These are phyloP conservation scores for Zizania palustris DNA, from an alignment of 202 grass and related monocot genomes.

Conservation along the genomic window DNA sequence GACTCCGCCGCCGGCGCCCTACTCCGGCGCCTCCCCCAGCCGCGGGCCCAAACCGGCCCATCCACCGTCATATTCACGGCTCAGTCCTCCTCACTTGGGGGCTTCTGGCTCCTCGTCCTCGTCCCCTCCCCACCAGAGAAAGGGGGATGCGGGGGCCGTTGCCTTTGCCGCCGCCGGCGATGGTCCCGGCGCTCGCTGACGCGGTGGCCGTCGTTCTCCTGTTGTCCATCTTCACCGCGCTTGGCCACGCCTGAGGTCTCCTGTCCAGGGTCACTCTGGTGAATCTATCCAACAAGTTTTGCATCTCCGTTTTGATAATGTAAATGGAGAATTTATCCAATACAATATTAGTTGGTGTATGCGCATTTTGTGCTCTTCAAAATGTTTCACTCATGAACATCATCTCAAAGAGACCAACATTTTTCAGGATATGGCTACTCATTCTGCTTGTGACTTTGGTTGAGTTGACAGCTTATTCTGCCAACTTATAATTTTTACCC, in stretches of 20 bases:
- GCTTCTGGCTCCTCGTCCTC: conserved; percentile 11
- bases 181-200: conserved; percentile 32
- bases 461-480: neutral
- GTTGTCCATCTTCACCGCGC: conserved; percentile 54
- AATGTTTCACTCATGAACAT: neutral
- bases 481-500: neutral
- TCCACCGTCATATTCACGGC: neutral
- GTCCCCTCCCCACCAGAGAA: conserved; percentile 13
- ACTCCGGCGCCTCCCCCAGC: too few relatives aligned
- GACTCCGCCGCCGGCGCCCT: too few relatives aligned
- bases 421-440: conserved; percentile 93
- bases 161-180: conserved; percentile 45
- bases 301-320: conserved; percentile 93
- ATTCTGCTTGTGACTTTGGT: conserved; percentile 80
- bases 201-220: conserved; percentile 57
- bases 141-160: conserved; percentile 48
- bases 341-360: conserved; percentile 11
- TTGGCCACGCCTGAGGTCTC: conserved; percentile 61
- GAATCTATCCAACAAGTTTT: conserved; percentile 51
- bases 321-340: conserved; percentile 27
- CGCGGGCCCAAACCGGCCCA: neutral
- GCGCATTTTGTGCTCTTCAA: conserved; percentile 1
- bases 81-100: neutral
- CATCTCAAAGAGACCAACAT: conserved; percentile 27
- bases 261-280: conserved; percentile 37